Percentiles rank a stretch among this genome's conserved stretches.
These are phyloP conservation scores for Hypocrella siamensis DNA, from an alignment of 2,329 filamentous ascomycete genomes.

Conservation along the genomic window DNA sequence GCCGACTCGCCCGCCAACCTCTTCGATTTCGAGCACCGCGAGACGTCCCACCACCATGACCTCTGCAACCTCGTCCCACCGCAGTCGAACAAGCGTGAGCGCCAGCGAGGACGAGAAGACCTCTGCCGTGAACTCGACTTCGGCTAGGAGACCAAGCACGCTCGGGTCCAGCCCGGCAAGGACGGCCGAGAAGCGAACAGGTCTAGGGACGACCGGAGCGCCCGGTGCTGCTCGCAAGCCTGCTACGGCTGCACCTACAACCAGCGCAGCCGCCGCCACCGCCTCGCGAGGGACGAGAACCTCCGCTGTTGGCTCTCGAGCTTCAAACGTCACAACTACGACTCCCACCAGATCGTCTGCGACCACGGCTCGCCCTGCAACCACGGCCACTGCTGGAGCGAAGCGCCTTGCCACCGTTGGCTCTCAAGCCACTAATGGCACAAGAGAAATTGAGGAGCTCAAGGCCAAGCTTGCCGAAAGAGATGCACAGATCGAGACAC, in stretches of 20 bases:
- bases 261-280: too few relatives aligned
- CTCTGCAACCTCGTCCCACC: conserved; percentile 25
- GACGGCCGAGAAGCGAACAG: conserved; percentile 17
- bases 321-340: conserved; percentile 11
- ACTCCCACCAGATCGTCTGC: conserved; percentile 18
- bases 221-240: conserved; percentile 19
- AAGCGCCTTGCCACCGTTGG: conserved; percentile 41
- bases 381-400: conserved; percentile 28
- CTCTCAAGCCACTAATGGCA: conserved; percentile 18
- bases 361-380: conserved; percentile 18
- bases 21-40: conserved; percentile 15
- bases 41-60: conserved; percentile 16
- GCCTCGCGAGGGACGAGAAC: conserved; percentile 23
- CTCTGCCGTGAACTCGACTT: conserved; percentile 18
- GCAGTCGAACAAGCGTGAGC: conserved; percentile 30
- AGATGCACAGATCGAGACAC: conserved; percentile 38
- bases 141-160: conserved; percentile 27
- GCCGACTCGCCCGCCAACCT: conserved; percentile 28
- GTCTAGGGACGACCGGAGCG: conserved; percentile 16
- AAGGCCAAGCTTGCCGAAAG: conserved; percentile 43
- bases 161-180: conserved; percentile 22
- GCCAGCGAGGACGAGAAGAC: conserved; percentile 36
- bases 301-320: conserved; percentile 13
- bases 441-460: conserved; percentile 44
- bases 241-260: conserved; percentile 15